Evolutionary conservation across 2,329 filamentous ascomycete genomes (phyloP), one percentile per base, ranked within the genome.

Genomic region (Fusarium sp.): DNA sequence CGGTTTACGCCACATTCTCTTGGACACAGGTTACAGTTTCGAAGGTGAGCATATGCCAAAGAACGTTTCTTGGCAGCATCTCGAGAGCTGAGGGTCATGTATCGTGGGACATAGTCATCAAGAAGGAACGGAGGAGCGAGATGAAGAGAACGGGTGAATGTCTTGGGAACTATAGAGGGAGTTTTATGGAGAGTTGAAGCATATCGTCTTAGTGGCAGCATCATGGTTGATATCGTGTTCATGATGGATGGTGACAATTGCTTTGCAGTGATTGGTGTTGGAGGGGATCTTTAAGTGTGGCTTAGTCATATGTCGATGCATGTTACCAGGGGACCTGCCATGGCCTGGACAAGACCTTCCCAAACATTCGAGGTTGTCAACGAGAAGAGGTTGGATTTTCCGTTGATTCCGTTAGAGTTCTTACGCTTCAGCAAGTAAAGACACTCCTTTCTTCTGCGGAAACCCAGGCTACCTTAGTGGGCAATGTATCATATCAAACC

Each of bases 1-100:
- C 93, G 88, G 78, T 97, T 94, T 34, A 95, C 91, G 56, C 90
- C 89, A 78, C 93, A 96, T 47, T 88, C 82, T 15, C 92, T 86
- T 3, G 93, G 93, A 73, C 93, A 97, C 10, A 97, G 84, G 74
- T 96, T 97, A 81, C 92, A 97, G 60, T 94, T 89, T 15, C 86
- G 83, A 29, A 97, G 83, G 77, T 97, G 92, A 2, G 89, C 88
- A 74, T 94, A 93, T 3, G 93, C 92, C 22, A 83, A 81, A 2
- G 90, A 91, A 13, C 92, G 88, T 78, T 97, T 97, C 81, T 89
- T 90, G 3, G 92, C 85, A 6, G 88, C 90, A 56, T 94, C 90
- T 5, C 87, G 78, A 3, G 91, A 88, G 3, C 89, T 89, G 15
- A 96, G 84, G 7, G 87, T 84, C 72, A 91, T 86, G 76, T 94